phyloP scores from a whole-genome alignment of 2,329 filamentous ascomycete genomes.

The Emmonsiellopsis sp. region DNA sequence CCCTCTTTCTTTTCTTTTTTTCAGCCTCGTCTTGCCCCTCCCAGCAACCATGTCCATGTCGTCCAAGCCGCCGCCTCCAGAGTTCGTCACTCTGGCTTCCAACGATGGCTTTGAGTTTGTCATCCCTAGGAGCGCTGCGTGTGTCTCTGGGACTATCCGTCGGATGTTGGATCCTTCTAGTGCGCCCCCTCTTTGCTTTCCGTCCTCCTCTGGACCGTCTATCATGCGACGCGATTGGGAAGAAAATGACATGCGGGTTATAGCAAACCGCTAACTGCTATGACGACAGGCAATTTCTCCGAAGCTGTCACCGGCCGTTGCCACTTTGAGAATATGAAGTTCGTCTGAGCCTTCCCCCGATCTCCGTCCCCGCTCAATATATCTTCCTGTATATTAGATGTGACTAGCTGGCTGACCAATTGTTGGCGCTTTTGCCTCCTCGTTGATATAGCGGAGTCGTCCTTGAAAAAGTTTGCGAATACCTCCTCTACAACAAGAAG shows the following conservation, averaged over 20 bases:
- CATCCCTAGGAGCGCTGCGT: conserved; percentile 50
- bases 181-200: conserved; percentile 27
- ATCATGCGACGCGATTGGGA: background rate
- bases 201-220: background rate
- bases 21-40: background rate
- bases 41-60: conserved; percentile 14
- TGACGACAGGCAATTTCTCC: conserved; percentile 45
- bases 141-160: conserved; percentile 51
- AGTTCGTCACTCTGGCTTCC: conserved; percentile 56
- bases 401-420: background rate
- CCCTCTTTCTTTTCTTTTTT: background rate
- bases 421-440: conserved; percentile 2
- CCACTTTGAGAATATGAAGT: conserved; percentile 52
- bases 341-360: conserved; percentile 12
- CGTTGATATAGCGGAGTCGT: conserved; percentile 43
- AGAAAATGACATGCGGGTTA: too few relatives aligned
- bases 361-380: background rate
- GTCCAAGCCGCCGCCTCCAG: conserved; percentile 20
- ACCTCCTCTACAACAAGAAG: conserved; percentile 60
- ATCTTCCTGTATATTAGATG: background rate
- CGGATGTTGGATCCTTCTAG: conserved; percentile 55
- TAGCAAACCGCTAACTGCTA: too few relatives aligned
- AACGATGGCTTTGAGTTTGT: conserved; percentile 57
- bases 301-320: conserved; percentile 51
- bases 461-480: conserved; percentile 61